These are phyloP conservation scores for Torrubiella hemipterigena DNA, from an alignment of 2,329 filamentous ascomycete species.

Conservation along the genomic window DNA sequence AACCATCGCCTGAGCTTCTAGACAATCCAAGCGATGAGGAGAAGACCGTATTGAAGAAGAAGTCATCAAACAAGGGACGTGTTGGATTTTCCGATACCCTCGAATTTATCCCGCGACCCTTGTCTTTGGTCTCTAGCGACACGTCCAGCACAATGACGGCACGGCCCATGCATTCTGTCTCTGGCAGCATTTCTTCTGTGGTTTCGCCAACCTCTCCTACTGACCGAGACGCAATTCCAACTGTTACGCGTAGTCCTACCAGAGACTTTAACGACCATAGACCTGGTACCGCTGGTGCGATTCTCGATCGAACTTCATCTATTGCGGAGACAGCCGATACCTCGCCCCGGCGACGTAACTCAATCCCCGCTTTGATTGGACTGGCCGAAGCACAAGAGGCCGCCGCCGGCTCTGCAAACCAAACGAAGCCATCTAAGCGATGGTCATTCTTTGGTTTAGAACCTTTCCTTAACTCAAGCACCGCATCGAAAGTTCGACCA, in stretches of 20 bases:
- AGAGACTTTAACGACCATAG: conserved; percentile 35
- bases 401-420: conserved; percentile 29
- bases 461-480: conserved; percentile 31
- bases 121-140: conserved; percentile 76
- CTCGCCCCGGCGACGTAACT: conserved; percentile 42
- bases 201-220: conserved; percentile 43
- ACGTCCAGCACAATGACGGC: conserved; percentile 67
- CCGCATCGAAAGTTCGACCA: conserved; percentile 33
- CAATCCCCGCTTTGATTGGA: conserved; percentile 41
- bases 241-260: conserved; percentile 26
- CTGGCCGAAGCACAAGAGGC: conserved; percentile 22
- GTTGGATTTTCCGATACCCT: conserved; percentile 79
- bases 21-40: conserved; percentile 15
- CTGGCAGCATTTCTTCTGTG: conserved; percentile 70
- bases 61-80: conserved; percentile 39
- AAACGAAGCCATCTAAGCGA: conserved; percentile 39
- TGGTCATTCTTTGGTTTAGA: conserved; percentile 55
- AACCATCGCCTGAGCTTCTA: conserved; percentile 12
- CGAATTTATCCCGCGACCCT: conserved; percentile 70
- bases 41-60: too few species aligned
- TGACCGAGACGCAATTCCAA: conserved; percentile 26
- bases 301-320: conserved; percentile 38
- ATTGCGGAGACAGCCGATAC: conserved; percentile 8
- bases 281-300: conserved; percentile 60
- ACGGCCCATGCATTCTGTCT: conserved; percentile 58